Base-by-base conservation (phyloP, 352 stramenopile species). In the Phytophthora capsici region DNA sequence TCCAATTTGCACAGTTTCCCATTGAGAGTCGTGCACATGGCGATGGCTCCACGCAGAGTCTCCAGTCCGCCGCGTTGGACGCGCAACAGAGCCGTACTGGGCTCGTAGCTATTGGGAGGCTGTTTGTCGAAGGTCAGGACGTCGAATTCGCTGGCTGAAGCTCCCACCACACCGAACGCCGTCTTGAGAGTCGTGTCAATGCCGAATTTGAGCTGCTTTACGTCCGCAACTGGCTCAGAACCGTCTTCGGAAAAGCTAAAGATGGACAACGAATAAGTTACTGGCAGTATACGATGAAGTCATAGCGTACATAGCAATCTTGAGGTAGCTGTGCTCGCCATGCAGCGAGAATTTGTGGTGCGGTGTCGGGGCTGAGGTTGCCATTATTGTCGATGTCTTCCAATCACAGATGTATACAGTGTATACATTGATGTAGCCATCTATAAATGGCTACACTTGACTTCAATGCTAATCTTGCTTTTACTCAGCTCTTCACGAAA, bases 281-380 rank as follows among this genome's bases (percentile, higher is more conserved):
- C 28, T 37, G 17, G 22, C 6, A 7, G 1, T 19, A 32, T 25
- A 23, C 4, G 19, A 14, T 60, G 50, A 32, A 53, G 17, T 9
- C 28, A 20, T 1, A 73, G 28, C 79, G n/a, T 66, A 92, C 85
- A 94, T 88, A 44, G 69, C 80, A 41, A 94, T 76, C 55, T 76
- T 84, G 54, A 94, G 37, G 51, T 84, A 92, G 40, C 28, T 74
- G 63, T 84, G 69, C 25, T 82, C 52, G 26, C 62, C 64, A 43
- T 56, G 70, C 63, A 92, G 68, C 23, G 72, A 86, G 67, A 94
- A 92, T 75, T 94, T 94, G 80, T 88, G 80, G 56, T 94, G 85
- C 47, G 77, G 69, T 6, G 54, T 58, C 22, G 45, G 28, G 30
- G 37, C 5, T 12, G 38, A 52, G 41, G 36, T 38, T 23, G 44